Evolutionary conservation across 345 rosid species (phyloP), one percentile per base, ranked within the genome.

Genomic region (Lagerstroemia speciosa): DNA sequence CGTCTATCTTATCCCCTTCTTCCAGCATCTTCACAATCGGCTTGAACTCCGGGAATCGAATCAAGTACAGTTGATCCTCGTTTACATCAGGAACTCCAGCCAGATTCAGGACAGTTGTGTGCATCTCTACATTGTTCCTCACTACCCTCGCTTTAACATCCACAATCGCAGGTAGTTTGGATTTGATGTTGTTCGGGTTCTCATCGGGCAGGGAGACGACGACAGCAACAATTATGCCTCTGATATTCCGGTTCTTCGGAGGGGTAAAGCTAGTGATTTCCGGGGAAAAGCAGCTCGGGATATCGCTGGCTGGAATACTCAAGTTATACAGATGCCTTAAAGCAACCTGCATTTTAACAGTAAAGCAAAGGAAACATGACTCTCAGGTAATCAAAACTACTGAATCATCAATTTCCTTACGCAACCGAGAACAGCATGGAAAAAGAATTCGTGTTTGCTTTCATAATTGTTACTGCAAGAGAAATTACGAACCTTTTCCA

Each of bases 281-380:
- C 46, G 71, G 81, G 36, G 75, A 61, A 71, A 86, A 82, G 91
- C 93, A 90, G 50, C 70, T 61, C 10, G 93, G 93, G 46, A 83
- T 68, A 46, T 65, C 74, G 62, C 83, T 81, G 64, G 91, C 93
- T 19, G 93, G 91, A 67, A 90, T 67, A 65, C 87, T 83, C 38
- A 85, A 73, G 72, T 75, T 62, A 69, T 32, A 41, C 38, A 88
- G 34, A 63, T 74, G 71, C 78, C 74, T 88, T 71, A 86, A 37
- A 69, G 61, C 72, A 66, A 64, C 88, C 89, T 87, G 77, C 69
- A 63, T 12, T 20, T 31, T 46, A 1, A 26, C 32, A 31, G 27
- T 3, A 50, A n/a, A 36, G 10, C 12, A n/a, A 34, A 22, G 14
- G 27, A 2, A 26, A 9, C 1, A 11, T 0, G 1, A 14, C 3